These are phyloP conservation scores for Tetraselmis striata DNA, from an alignment of 139 green algal species.

Conservation along the genomic window DNA sequence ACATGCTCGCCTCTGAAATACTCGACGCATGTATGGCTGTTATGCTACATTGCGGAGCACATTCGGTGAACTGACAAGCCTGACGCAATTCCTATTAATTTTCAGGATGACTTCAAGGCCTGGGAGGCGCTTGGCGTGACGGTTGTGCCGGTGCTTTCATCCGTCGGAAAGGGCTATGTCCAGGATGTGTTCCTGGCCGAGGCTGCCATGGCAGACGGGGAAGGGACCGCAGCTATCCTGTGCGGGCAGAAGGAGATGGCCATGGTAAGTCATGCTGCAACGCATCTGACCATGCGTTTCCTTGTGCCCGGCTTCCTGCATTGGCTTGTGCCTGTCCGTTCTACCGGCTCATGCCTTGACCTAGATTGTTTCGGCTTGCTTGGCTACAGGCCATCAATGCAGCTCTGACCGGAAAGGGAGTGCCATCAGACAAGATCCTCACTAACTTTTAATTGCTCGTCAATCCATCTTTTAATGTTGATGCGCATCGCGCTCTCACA, in stretches of 20 bases:
- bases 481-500: too few species aligned
- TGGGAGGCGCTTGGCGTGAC: slow-evolving; percentile 66
- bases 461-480: too few species aligned
- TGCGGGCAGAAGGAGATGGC: slow-evolving; percentile 86
- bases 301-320: neutral
- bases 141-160: slow-evolving; percentile 50
- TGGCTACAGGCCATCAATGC: neutral
- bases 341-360: neutral
- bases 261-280: neutral
- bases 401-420: neutral
- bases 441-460: neutral
- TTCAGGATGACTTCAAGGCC: slow-evolving; percentile 30
- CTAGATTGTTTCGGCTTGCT: neutral
- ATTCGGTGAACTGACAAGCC: neutral
- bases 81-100: too few species aligned
- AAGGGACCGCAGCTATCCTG: slow-evolving; percentile 56
- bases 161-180: slow-evolving; percentile 51
- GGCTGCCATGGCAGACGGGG: neutral
- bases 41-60: slow-evolving; percentile 10
- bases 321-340: neutral
- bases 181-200: slow-evolving; percentile 59
- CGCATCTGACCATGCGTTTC: neutral
- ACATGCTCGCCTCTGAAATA: slow-evolving; percentile 6
- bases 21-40: slow-evolving; percentile 14
- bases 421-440: neutral